Evolutionary conservation across 129 eudicot species (phyloP).

Genomic region (Centrapalus pauciflorus): DNA sequence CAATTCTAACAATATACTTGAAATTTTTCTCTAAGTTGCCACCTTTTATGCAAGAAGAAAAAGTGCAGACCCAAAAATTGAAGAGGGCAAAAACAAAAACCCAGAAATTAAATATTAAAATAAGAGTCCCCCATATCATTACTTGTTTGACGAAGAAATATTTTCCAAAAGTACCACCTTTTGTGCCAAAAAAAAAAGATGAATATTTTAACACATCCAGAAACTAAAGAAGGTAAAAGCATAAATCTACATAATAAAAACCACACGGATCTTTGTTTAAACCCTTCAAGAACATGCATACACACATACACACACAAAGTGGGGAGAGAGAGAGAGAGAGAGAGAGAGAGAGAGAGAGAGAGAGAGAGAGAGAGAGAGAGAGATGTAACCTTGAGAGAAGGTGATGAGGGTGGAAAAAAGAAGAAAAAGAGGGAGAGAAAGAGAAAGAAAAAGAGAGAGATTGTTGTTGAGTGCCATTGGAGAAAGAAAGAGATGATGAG

Average conservation of each 20-base stretch:
- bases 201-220: not conserved
- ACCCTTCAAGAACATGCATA: constrained; percentile 13
- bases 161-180: constrained; percentile 8
- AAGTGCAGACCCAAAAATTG: too few relatives aligned
- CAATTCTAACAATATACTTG: not conserved
- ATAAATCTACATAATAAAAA: constrained; percentile 4
- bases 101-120: too few relatives aligned
- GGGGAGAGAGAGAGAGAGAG: not conserved
- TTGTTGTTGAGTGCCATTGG: constrained; percentile 46
- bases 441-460: constrained; percentile 21
- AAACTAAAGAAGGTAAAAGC: constrained; percentile 5
- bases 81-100: too few relatives aligned
- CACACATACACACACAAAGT: not conserved
- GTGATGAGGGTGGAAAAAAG: constrained; percentile 30
- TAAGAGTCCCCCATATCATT: too few relatives aligned
- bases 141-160: not conserved
- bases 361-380: not conserved
- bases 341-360: not conserved
- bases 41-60: not conserved
- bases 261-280: constrained; percentile 8
- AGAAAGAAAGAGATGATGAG: constrained; percentile 25
- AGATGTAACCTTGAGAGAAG: constrained; percentile 49
- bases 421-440: constrained; percentile 29
- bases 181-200: constrained; percentile 16
- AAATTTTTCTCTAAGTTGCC: not conserved